These are phyloP conservation scores for Westerdykella ornata DNA, from an alignment of 2,329 filamentous ascomycete species.

Conservation along the genomic window DNA sequence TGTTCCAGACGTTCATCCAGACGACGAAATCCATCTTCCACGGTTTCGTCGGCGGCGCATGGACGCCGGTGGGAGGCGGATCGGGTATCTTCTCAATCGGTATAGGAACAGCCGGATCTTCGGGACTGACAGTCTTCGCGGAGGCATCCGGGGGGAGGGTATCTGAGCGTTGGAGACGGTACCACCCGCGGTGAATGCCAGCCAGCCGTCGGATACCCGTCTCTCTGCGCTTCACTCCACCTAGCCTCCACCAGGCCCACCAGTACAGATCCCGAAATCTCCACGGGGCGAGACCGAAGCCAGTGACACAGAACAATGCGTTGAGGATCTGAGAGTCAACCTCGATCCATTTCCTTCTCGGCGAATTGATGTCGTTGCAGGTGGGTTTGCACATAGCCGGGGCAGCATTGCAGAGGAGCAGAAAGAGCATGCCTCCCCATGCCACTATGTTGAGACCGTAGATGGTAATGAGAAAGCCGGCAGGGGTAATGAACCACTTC, in stretches of 20 bases:
- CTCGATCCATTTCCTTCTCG: conserved; percentile 79
- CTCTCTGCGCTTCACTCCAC: conserved; percentile 38
- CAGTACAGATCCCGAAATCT: conserved; percentile 74
- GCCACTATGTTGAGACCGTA: conserved; percentile 79
- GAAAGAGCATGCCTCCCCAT: conserved; percentile 87
- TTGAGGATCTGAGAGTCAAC: conserved; percentile 78
- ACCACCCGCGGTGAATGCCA: conserved; percentile 69
- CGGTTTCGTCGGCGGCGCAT: conserved; percentile 58
- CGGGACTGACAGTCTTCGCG: conserved; percentile 22
- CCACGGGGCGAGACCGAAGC: conserved; percentile 79
- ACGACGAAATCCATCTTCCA: conserved; percentile 79
- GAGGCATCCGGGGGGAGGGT: conserved; percentile 39
- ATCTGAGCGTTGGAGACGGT: conserved; percentile 62
- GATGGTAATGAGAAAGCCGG: conserved; percentile 69
- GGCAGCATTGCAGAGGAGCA: conserved; percentile 68
- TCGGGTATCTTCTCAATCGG: conserved; percentile 59
- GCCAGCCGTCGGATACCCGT: conserved; percentile 61
- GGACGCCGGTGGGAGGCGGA: conserved; percentile 62
- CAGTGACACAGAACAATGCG: conserved; percentile 78
- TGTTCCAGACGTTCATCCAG: conserved; percentile 73
- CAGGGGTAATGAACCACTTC: conserved; percentile 66
- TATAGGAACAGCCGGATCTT: conserved; percentile 52
- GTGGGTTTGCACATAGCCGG: conserved; percentile 64
- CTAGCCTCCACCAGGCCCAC: conserved; percentile 57
- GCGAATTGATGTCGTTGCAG: conserved; percentile 69